phyloP scores from a whole-genome alignment of 352 stramenopile genomes.

The Phytophthora sojae region DNA sequence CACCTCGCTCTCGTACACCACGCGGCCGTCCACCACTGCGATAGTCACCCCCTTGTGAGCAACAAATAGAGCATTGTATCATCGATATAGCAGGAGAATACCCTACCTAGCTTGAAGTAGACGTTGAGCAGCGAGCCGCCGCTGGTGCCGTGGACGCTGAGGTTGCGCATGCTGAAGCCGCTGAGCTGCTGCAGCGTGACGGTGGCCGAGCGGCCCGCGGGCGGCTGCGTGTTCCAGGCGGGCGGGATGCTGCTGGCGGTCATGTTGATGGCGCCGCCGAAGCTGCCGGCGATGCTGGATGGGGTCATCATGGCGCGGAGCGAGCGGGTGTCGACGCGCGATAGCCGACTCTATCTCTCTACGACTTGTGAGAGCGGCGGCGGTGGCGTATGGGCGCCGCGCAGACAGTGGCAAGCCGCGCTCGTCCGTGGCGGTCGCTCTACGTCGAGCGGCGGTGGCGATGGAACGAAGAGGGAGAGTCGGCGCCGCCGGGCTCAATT shows the following conservation, averaged over 20 bases:
- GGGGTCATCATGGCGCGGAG: slow-evolving; percentile 40
- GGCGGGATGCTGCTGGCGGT: slow-evolving; percentile 34
- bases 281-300: slow-evolving; percentile 51
- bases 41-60: neutral
- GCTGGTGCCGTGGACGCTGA: slow-evolving; percentile 58
- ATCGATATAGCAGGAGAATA: neutral
- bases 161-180: slow-evolving; percentile 81
- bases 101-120: slow-evolving; percentile 80
- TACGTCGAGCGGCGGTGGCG: slow-evolving; percentile 8
- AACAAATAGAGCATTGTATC: neutral
- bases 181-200: slow-evolving; percentile 80
- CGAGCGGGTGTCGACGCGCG: neutral
- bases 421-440: neutral
- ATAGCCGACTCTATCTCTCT: neutral
- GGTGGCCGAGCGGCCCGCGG: slow-evolving; percentile 35
- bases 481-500: neutral
- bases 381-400: neutral
- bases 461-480: slow-evolving; percentile 4
- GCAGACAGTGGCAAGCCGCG: slow-evolving; percentile 8
- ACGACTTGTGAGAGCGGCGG: slow-evolving; percentile 2
- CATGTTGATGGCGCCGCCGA: slow-evolving; percentile 46
- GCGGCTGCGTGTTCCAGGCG: slow-evolving; percentile 33
- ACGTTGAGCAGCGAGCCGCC: slow-evolving; percentile 66
- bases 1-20: slow-evolving; percentile 82
- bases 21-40: slow-evolving; percentile 68